Base-by-base conservation (phyloP, 2,329 filamentous ascomycete species). In the Xylaria multiplex region DNA sequence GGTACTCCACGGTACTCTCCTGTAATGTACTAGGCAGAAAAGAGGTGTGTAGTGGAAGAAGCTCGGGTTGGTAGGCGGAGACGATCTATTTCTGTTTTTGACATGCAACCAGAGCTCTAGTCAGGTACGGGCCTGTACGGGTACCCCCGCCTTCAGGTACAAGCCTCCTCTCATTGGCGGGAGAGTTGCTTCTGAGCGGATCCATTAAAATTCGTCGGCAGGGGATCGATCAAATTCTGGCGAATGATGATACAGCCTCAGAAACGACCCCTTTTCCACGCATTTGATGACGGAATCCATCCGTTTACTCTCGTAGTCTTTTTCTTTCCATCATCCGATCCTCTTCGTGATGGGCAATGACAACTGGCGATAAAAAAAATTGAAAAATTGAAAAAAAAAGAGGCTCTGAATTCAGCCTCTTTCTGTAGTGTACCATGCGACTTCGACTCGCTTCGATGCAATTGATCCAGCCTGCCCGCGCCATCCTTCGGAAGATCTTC, bases 191-290 rank as follows among this genome's bases (percentile, higher is more conserved):
- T 55, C 14, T 6, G 0, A n/a, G 50, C 54, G 55, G 54, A 40
- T n/a, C 22, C 19, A 22, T 16, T n/a, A 46, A 68, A 61, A 66
- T 64, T 64, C 49, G 53, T 5, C 7, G 27, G 24, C 66, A 61
- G 56, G 56, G 66, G 66, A 13, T 43, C n/a, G 2, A 2, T 9
- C 13, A 35, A 35, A 7, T 35, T 45, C 56, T 43, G 52, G 40
- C 64, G 16, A 68, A 68, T 66, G 43, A 52, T 16, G 48, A n/a
- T 8, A 8, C 16, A 14, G 48, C 45, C 32, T 37, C 40, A 22
- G 48, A 50, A 49, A 53, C 50, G 61, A 64, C 66, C 66, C 66
- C 66, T 68, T 64, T 68, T 66, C 48, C 46, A 59, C 57, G 66
- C 66, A 64, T 64, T 37, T 42, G 14, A 43, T 50, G 48, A 67